Percentiles rank a stretch among this genome's conserved stretches.
Evolutionary conservation across 2,329 filamentous ascomycete genomes (phyloP).

Genomic region (Colletotrichum sp.): DNA sequence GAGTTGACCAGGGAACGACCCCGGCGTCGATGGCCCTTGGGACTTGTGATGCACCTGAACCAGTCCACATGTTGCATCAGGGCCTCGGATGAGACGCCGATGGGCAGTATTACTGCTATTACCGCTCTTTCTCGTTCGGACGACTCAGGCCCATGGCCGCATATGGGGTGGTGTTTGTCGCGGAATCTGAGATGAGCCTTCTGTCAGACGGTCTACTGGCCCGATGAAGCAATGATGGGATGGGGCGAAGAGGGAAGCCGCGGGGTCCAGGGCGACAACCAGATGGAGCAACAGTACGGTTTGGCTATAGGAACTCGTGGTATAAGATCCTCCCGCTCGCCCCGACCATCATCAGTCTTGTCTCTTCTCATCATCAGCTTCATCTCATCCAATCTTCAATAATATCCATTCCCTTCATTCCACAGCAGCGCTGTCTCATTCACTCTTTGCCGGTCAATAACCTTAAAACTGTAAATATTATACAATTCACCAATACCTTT

Average conservation of each 20-base stretch:
- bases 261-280: background rate
- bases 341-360: background rate
- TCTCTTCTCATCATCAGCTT: background rate
- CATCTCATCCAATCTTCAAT: constrained; percentile 5
- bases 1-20: constrained; percentile 3
- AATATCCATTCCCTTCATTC: background rate
- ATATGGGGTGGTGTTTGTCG: background rate
- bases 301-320: background rate
- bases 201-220: background rate
- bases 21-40: background rate
- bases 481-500: background rate
- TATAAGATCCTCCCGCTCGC: constrained; percentile 18
- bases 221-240: background rate
- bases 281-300: background rate
- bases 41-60: background rate
- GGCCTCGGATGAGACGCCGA: constrained; percentile 15
- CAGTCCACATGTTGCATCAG: constrained; percentile 6
- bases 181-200: constrained; percentile 1
- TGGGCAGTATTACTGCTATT: background rate
- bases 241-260: background rate
- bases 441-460: constrained; percentile 1
- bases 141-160: background rate
- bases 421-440: constrained; percentile 15
- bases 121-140: background rate
- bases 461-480: constrained; percentile 10